Evolutionary conservation across 2,329 filamentous ascomycete species (phyloP).

Genomic region (Neonectria neomacrospora): DNA sequence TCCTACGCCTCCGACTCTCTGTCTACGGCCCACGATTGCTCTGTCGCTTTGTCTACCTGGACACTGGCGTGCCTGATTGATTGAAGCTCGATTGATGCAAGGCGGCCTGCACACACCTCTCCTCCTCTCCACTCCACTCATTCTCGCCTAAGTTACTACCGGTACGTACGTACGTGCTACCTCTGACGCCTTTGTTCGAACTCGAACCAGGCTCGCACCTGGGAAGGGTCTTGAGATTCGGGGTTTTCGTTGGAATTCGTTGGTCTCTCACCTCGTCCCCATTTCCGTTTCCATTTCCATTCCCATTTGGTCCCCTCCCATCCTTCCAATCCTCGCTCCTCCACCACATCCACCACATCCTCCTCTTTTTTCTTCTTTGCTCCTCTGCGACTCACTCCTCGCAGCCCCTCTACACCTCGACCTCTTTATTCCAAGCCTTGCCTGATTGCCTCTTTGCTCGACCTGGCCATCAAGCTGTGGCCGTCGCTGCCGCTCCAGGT

Average conservation of each 20-base stretch:
- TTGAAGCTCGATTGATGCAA: slow-evolving; percentile 26
- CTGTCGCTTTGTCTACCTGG: neutral
- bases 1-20: neutral
- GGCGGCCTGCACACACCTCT: slow-evolving; percentile 20
- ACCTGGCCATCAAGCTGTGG: slow-evolving; percentile 23
- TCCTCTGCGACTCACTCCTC: slow-evolving; percentile 7
- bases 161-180: neutral
- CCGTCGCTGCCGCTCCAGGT: slow-evolving; percentile 11
- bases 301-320: slow-evolving; percentile 17
- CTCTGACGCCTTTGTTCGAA: slow-evolving; percentile 18
- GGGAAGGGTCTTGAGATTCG: slow-evolving; percentile 11
- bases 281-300: slow-evolving; percentile 12
- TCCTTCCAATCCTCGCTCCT: slow-evolving; percentile 20
- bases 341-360: slow-evolving; percentile 6
- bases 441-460: slow-evolving; percentile 17
- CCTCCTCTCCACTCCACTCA: slow-evolving; percentile 20
- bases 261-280: too few species aligned
- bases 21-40: neutral
- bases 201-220: slow-evolving; percentile 14
- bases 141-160: neutral
- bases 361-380: slow-evolving; percentile 17
- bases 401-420: slow-evolving; percentile 1
- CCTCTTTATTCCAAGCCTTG: slow-evolving; percentile 10
- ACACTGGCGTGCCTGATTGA: slow-evolving; percentile 21
- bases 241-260: slow-evolving; percentile 7